phyloP scores from a whole-genome alignment of 2,329 filamentous ascomycete species.

The Arthrinium phaeospermum region DNA sequence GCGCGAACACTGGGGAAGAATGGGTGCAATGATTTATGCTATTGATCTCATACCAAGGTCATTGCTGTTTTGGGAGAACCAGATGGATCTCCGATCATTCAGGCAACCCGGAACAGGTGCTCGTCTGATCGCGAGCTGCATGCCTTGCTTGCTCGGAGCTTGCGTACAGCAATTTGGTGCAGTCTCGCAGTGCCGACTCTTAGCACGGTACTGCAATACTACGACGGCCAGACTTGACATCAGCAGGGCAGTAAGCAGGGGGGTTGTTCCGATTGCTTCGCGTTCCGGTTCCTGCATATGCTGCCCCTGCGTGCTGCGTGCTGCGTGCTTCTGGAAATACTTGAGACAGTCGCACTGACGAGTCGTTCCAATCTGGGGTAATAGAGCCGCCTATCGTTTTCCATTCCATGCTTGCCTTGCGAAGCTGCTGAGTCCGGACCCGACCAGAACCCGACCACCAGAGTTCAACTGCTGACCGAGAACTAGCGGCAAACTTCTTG shows the following conservation, averaged over 20 bases:
- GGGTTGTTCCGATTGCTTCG: constrained; percentile 6
- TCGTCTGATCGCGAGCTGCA: neutral
- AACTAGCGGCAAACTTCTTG: neutral
- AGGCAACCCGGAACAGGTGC: neutral
- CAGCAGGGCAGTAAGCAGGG: neutral
- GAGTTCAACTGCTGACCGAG: neutral
- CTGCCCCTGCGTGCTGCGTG: neutral
- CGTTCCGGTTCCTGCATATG: constrained; percentile 14
- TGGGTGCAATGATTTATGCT: neutral
- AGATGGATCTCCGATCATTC: constrained; percentile 14
- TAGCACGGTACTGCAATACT: neutral
- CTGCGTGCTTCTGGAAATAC: constrained; percentile 12
- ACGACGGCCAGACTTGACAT: neutral
- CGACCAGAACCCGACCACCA: neutral
- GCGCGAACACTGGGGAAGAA: neutral
- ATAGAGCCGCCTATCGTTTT: neutral
- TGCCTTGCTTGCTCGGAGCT: neutral
- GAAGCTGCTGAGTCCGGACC: neutral
- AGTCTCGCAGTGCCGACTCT: neutral
- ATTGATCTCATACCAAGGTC: constrained; percentile 1
- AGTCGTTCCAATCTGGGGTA: neutral
- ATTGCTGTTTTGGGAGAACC: neutral
- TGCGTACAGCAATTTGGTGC: neutral
- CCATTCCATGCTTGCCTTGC: neutral
- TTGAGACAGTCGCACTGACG: constrained; percentile 6